Evolutionary conservation across 176 grass and related monocot species (phyloP).

Genomic region (Pontederia paniculata): DNA sequence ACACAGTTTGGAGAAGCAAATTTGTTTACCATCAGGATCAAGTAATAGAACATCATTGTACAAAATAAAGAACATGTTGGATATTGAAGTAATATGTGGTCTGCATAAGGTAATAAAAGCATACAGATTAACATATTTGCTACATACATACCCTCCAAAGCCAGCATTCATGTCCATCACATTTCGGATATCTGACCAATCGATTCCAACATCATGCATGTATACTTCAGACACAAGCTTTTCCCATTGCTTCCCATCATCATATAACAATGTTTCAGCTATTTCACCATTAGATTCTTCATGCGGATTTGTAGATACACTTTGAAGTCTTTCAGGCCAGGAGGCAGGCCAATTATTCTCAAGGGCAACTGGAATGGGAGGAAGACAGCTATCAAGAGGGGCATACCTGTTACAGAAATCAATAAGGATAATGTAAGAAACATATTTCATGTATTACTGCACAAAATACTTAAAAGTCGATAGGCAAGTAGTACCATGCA

Average conservation of each 20-base stretch:
- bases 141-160: conserved; percentile 62
- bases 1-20: too few relatives aligned
- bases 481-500: conserved; percentile 47
- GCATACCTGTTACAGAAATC: conserved; percentile 44
- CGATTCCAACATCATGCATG: conserved; percentile 47
- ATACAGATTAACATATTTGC: background rate
- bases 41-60: too few relatives aligned
- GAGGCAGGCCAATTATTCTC: conserved; percentile 46
- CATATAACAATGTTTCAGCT: conserved; percentile 42
- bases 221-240: conserved; percentile 56
- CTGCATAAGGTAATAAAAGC: background rate
- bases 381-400: conserved; percentile 63
- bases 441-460: background rate
- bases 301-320: conserved; percentile 19
- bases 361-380: conserved; percentile 23
- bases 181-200: conserved; percentile 68
- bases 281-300: conserved; percentile 20
- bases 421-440: conserved; percentile 1
- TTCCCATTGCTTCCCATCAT: conserved; percentile 50
- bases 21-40: too few relatives aligned
- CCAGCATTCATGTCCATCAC: conserved; percentile 95
- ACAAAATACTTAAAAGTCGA: conserved; percentile 7
- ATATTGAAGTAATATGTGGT: too few relatives aligned
- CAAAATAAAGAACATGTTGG: too few relatives aligned
- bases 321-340: conserved; percentile 79